Conservation (phyloP, 2,329 filamentous ascomycete species). For the Cercospora nicotianae region DNA sequence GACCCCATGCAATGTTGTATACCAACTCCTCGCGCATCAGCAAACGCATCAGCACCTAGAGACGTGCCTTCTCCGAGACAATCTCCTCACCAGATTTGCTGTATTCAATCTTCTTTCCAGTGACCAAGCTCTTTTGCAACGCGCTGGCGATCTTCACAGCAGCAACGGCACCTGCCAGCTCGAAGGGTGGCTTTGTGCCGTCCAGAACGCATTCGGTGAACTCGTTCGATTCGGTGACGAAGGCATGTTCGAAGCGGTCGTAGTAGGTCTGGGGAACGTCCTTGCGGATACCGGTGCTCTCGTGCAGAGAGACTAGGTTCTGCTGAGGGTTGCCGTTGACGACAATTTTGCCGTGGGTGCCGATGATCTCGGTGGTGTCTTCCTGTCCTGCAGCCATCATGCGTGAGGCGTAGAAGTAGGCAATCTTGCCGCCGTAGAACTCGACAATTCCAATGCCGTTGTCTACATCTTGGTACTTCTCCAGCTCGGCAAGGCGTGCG, state of each 20-base stretch:
- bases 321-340: slow-evolving; percentile 60
- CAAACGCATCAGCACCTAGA: slow-evolving; percentile 7
- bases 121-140: slow-evolving; percentile 47
- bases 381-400: slow-evolving; percentile 71
- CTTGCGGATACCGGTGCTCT: slow-evolving; percentile 55
- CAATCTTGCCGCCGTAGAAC: slow-evolving; percentile 64
- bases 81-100: slow-evolving; percentile 48
- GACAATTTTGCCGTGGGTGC: slow-evolving; percentile 63
- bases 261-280: slow-evolving; percentile 65
- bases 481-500: slow-evolving; percentile 59
- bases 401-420: slow-evolving; percentile 62
- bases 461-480: slow-evolving; percentile 60
- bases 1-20: neutral
- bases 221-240: slow-evolving; percentile 64
- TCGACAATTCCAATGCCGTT: slow-evolving; percentile 66
- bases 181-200: slow-evolving; percentile 56
- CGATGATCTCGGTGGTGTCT: slow-evolving; percentile 67
- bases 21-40: neutral
- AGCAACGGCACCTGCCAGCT: slow-evolving; percentile 58
- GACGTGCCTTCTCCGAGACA: slow-evolving; percentile 23
- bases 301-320: slow-evolving; percentile 58
- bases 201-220: slow-evolving; percentile 62
- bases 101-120: slow-evolving; percentile 54
- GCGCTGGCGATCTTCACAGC: slow-evolving; percentile 61
- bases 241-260: slow-evolving; percentile 62